Percentiles rank a stretch among this genome's conserved stretches.
These are phyloP conservation scores for Neurospora sp. DNA, from an alignment of 495 filamentous ascomycete species.

Conservation along the genomic window DNA sequence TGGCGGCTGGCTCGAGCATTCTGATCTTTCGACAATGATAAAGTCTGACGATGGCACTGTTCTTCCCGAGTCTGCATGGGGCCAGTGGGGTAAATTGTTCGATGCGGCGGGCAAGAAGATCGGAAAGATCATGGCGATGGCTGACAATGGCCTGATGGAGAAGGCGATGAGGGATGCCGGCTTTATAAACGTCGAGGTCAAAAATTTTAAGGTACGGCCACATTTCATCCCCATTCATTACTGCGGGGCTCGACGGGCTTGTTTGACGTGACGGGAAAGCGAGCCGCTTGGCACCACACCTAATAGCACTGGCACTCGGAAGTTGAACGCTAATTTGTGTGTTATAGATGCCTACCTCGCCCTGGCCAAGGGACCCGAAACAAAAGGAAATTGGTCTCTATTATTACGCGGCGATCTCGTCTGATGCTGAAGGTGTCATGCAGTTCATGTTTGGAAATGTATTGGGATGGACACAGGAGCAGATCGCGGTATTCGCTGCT, in stretches of 20 bases:
- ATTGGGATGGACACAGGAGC: slow-evolving; percentile 40
- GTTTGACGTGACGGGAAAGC: not conserved
- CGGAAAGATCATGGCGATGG: slow-evolving; percentile 24
- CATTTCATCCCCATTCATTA: not conserved
- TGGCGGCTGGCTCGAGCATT: slow-evolving; percentile 36
- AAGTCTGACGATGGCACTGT: slow-evolving; percentile 35
- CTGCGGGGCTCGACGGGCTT: not conserved
- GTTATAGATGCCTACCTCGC: slow-evolving; percentile 42
- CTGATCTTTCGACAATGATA: slow-evolving; percentile 32
- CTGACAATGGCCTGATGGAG: slow-evolving; percentile 26
- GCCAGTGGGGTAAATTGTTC: not conserved
- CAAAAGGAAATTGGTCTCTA: slow-evolving; percentile 41
- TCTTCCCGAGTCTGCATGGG: not conserved
- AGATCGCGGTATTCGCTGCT: slow-evolving; percentile 46
- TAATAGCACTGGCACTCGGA: not conserved
- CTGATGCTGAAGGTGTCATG: slow-evolving; percentile 34
- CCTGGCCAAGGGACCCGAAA: slow-evolving; percentile 48
- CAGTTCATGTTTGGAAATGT: slow-evolving; percentile 40
- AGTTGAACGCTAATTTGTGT: not conserved
- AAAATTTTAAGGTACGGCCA: slow-evolving; percentile 22
- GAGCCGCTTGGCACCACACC: not conserved
- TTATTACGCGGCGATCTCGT: slow-evolving; percentile 27
- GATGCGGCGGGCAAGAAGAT: slow-evolving; percentile 17
- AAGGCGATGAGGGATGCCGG: slow-evolving; percentile 41
- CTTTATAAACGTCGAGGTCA: slow-evolving; percentile 43